Evolutionary conservation across 768 basidiomycete genomes (phyloP), one percentile per base, ranked within the genome.

Genomic region (Hemileccinum rubropunctum): DNA sequence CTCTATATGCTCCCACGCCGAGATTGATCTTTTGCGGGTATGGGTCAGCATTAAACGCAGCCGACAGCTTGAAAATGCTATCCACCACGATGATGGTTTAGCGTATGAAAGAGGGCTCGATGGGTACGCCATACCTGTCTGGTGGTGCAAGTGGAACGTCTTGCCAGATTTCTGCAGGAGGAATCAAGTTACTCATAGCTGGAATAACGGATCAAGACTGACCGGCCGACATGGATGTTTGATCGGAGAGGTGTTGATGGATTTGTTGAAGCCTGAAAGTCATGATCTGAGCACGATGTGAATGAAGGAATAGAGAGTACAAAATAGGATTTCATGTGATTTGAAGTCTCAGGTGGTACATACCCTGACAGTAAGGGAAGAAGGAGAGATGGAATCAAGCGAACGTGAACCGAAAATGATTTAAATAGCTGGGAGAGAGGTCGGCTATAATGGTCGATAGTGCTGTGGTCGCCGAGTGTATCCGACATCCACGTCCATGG

Each of bases 1-100:
- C 94, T 58, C 93, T 80, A 67, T 97, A 97, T 8, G 93, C 94
- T 39, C 93, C 94, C 39, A 94, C 93, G 34, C 93, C 92, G 20
- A 97, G 77, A 68, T 95, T 95, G 70, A 95, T 77, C 76, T 97
- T 97, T 54, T 84, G 70, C 13, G 80, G 76, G 66, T 76, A 80
- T 3, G 79, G 63, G 66, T 97, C 91, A 26, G 79, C 81, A 67
- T 94, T 92, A 82, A 84, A 95, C 2, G 90, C 83, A 17, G 91
- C 87, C 0, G 91, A 92, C 56, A 97, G 78, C 73, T 91, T 84
- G 81, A 92, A 92, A 63, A 93, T 93, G 71, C 91, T 93, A 58
- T 50, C 37, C 37, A 17, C 10, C 34, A 56, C 23, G 23, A 26
- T 40, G n/a, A 18, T 48, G 23, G 23, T 23, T 23, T 3, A 57